A percentile compares a stretch with the other conserved stretches of the same genome.
phyloP scores from a whole-genome alignment of 2,329 filamentous ascomycete species.

The Alternaria gansuensis region DNA sequence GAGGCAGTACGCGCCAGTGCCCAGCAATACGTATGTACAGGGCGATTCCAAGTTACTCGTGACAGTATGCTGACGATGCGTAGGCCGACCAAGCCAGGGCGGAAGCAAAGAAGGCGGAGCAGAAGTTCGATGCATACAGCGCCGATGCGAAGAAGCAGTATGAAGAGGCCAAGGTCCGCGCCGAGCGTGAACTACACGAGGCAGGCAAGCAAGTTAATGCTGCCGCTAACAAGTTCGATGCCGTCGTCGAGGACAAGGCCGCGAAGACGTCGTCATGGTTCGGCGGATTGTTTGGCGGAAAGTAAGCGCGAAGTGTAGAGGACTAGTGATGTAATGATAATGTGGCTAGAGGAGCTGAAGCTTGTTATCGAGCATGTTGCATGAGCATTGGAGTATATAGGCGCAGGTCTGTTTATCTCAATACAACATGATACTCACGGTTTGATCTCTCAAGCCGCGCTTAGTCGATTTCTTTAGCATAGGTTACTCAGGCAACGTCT shows the following conservation, averaged over 20 bases:
- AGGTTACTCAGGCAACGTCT: background rate
- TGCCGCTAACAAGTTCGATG: conserved; percentile 79
- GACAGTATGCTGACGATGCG: conserved; percentile 26
- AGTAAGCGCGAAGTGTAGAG: conserved; percentile 4
- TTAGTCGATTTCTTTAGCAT: background rate
- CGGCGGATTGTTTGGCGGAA: conserved; percentile 85
- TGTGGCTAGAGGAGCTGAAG: conserved; percentile 6
- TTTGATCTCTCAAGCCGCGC: background rate
- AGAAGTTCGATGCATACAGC: conserved; percentile 63
- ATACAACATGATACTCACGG: conserved; percentile 20
- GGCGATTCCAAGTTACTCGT: background rate
- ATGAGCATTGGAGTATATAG: conserved; percentile 40
- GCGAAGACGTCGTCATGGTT: conserved; percentile 84
- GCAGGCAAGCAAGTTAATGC: conserved; percentile 61
- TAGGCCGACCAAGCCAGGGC: conserved; percentile 53
- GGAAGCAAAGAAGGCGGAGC: conserved; percentile 70
- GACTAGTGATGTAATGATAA: conserved; percentile 11
- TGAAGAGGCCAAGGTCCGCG: conserved; percentile 68
- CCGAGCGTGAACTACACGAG: conserved; percentile 51
- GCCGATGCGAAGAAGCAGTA: conserved; percentile 68
- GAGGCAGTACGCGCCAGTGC: conserved; percentile 59
- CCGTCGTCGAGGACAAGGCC: conserved; percentile 79
- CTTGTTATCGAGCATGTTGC: conserved; percentile 24
- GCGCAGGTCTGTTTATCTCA: conserved; percentile 31
- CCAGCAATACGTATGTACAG: conserved; percentile 41